Conservation (phyloP, 805 yeast species). For the Spencermartinsiella europaea region DNA sequence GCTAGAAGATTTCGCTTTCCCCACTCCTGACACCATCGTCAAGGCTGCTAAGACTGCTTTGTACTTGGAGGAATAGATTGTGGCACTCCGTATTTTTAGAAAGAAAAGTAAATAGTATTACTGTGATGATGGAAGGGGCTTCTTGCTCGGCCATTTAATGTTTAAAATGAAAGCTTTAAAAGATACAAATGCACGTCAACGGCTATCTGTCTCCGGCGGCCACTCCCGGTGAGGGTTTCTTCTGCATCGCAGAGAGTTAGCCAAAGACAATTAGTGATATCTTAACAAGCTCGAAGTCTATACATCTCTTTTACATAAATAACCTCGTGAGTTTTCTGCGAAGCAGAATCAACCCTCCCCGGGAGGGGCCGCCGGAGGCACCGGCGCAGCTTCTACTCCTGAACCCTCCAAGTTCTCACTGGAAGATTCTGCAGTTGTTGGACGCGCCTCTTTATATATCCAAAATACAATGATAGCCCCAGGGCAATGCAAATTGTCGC, state of each 20-base stretch:
- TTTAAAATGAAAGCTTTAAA: background rate
- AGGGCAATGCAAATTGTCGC: constrained; percentile 64
- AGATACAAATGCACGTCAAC: background rate
- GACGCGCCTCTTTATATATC: constrained; percentile 62
- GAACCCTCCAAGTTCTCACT: constrained; percentile 68
- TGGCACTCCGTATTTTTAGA: background rate
- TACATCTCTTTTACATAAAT: too few relatives aligned
- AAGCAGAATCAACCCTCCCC: background rate
- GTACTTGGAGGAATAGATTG: constrained; percentile 32
- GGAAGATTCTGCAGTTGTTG: constrained; percentile 67
- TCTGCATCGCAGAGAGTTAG: too few relatives aligned
- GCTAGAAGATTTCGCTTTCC: constrained; percentile 98
- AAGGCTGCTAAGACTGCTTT: constrained; percentile 51
- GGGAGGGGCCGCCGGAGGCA: background rate
- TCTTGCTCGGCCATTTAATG: background rate
- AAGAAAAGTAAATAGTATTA: background rate
- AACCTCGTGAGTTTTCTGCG: too few relatives aligned
- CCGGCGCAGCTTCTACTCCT: background rate
- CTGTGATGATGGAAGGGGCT: background rate
- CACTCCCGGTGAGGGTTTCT: too few relatives aligned
- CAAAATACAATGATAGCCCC: constrained; percentile 60
- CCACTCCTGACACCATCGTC: constrained; percentile 84
- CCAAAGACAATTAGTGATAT: too few relatives aligned
- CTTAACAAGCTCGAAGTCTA: too few relatives aligned
- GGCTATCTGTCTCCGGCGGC: too few relatives aligned